phyloP scores from a whole-genome alignment of 306 rosid species.

The Medicago lupulina region DNA sequence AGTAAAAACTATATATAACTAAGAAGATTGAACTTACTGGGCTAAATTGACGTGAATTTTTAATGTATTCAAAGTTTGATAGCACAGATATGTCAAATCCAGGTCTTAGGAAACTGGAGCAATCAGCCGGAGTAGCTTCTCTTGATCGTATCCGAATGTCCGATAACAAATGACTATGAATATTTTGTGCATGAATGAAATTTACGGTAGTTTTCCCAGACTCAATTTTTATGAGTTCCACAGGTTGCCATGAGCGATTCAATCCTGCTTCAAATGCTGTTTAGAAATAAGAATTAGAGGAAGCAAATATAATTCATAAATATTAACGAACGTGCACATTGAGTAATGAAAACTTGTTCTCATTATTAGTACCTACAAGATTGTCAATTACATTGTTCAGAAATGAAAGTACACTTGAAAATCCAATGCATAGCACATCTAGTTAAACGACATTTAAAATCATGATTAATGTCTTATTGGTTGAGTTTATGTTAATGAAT shows the following conservation, averaged over 20 bases:
- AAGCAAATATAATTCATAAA: slow-evolving; percentile 1
- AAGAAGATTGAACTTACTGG: slow-evolving; percentile 55
- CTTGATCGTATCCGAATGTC: slow-evolving; percentile 73
- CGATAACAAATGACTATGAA: slow-evolving; percentile 55
- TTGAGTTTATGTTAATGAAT: not conserved
- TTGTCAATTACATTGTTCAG: not conserved
- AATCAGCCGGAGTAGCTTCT: slow-evolving; percentile 70
- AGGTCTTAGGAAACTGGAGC: slow-evolving; percentile 69
- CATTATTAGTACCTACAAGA: not conserved
- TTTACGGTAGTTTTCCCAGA: slow-evolving; percentile 64
- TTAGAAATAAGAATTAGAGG: slow-evolving; percentile 20
- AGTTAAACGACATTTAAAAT: not conserved
- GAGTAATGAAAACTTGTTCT: not conserved
- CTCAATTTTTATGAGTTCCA: slow-evolving; percentile 59
- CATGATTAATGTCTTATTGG: not conserved
- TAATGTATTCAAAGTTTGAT: slow-evolving; percentile 38
- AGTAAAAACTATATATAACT: not conserved
- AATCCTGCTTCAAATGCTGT: slow-evolving; percentile 79
- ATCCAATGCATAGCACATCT: no score
- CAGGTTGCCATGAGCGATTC: slow-evolving; percentile 74
- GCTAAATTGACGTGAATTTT: slow-evolving; percentile 36
- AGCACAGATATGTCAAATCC: slow-evolving; percentile 74
- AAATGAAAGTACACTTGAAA: not conserved
- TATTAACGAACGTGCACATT: slow-evolving; percentile 9
- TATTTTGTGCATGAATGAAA: slow-evolving; percentile 46